phyloP scores from a whole-genome alignment of 805 yeast species.

The Nakazawaea siamensis region DNA sequence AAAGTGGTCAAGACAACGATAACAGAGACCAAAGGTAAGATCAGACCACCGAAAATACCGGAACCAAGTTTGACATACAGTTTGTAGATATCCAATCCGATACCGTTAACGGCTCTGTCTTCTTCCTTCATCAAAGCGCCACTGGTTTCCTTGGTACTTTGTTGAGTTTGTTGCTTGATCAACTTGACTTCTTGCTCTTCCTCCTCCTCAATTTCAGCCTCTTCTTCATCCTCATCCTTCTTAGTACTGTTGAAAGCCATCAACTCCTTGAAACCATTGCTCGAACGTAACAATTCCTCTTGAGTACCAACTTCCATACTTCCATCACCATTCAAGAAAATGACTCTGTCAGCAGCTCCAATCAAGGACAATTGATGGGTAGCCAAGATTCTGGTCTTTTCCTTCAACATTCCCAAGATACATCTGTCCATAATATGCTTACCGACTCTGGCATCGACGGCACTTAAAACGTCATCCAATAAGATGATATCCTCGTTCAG shows the following conservation, averaged over 20 bases:
- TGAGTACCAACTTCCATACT: conserved; percentile 52
- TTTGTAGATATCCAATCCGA: conserved; percentile 38
- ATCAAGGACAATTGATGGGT: conserved; percentile 78
- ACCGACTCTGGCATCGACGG: conserved; percentile 69
- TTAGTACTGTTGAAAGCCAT: conserved; percentile 28
- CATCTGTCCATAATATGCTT: conserved; percentile 51
- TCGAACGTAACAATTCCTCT: conserved; percentile 38
- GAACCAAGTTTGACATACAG: conserved; percentile 48
- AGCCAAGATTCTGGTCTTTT: conserved; percentile 66
- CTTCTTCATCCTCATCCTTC: conserved; percentile 20
- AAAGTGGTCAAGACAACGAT: conserved; percentile 32
- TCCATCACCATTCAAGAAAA: conserved; percentile 63
- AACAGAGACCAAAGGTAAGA: conserved; percentile 20
- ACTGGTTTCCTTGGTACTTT: conserved; percentile 12
- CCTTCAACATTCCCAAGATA: conserved; percentile 45
- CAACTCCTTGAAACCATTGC: conserved; percentile 26
- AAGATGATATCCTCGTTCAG: conserved; percentile 49
- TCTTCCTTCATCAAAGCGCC: conserved; percentile 42
- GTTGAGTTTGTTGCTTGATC: conserved; percentile 15
- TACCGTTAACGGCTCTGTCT: conserved; percentile 50
- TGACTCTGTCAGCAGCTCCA: conserved; percentile 58
- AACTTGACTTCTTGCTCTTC: conserved; percentile 15
- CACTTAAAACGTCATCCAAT: conserved; percentile 60
- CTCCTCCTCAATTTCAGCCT: conserved; percentile 19
- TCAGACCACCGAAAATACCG: conserved; percentile 30